Conservation (phyloP, 371 early-diverging fungal genomes). For the Mortierella sp. region DNA sequence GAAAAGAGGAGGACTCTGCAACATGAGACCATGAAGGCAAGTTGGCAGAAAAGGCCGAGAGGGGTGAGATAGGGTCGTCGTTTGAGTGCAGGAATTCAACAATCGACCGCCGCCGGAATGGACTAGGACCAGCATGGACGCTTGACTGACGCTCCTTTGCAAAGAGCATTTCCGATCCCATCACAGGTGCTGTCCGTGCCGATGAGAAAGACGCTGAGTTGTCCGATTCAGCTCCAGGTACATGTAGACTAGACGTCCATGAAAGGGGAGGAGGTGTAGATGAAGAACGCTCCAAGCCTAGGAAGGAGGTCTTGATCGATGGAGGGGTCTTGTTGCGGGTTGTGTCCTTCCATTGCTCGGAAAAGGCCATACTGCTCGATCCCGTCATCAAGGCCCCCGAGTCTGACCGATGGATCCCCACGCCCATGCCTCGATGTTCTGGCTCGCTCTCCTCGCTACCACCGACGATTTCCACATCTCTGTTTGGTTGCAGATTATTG, state of each 20-base stretch:
- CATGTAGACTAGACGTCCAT: not conserved
- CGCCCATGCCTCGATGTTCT: not conserved
- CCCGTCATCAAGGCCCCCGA: constrained; percentile 17
- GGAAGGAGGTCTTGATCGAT: not conserved
- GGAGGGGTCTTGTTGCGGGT: not conserved
- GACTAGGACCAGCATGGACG: constrained; percentile 5
- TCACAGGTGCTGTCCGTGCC: not conserved
- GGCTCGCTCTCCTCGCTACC: not conserved
- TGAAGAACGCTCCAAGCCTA: not conserved
- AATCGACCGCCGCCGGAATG: constrained; percentile 17
- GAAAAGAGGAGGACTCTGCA: not conserved
- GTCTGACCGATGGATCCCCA: constrained; percentile 14
- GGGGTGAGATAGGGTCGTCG: constrained; percentile 20
- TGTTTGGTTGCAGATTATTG: not conserved
- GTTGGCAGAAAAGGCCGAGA: constrained; percentile 30
- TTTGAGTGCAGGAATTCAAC: constrained; percentile 27
- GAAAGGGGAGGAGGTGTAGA: not conserved
- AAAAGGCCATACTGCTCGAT: constrained; percentile 1
- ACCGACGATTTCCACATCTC: not conserved
- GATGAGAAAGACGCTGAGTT: not conserved
- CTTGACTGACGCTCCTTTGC: constrained; percentile 8
- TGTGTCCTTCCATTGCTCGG: not conserved
- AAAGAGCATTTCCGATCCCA: not conserved
- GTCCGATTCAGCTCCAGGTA: not conserved
- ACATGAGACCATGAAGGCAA: constrained; percentile 11